A percentile compares a stretch with the other conserved stretches of the same genome.
These are phyloP conservation scores for Pestalotiopsis sp. DNA, from an alignment of 2,329 filamentous ascomycete species.

Conservation along the genomic window DNA sequence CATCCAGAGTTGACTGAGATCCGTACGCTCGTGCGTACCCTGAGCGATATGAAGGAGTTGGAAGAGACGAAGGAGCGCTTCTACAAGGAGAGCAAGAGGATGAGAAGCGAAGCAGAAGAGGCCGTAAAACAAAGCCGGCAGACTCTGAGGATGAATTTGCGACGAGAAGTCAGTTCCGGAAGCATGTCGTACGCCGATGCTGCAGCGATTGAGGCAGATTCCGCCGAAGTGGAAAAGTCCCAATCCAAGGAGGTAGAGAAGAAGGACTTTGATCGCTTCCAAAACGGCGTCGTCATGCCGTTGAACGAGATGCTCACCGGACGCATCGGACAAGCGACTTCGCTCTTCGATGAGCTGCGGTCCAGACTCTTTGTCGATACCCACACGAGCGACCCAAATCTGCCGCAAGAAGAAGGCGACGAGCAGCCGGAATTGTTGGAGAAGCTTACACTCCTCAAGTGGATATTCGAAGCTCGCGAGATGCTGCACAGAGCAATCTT, in stretches of 20 bases:
- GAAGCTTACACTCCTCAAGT: conserved; percentile 92
- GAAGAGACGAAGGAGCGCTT: conserved; percentile 68
- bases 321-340: conserved; percentile 73
- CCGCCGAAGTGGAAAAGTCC: conserved; percentile 69
- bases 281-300: conserved; percentile 80
- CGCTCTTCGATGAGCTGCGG: conserved; percentile 77
- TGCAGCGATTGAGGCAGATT: conserved; percentile 77
- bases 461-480: conserved; percentile 96
- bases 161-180: conserved; percentile 76
- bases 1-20: conserved; percentile 86
- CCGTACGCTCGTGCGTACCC: conserved; percentile 70
- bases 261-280: conserved; percentile 81
- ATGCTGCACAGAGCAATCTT: conserved; percentile 82
- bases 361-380: conserved; percentile 73
- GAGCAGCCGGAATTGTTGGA: conserved; percentile 93
- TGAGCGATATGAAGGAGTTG: conserved; percentile 76
- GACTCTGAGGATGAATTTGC: conserved; percentile 73
- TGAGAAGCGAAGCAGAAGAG: conserved; percentile 56
- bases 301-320: conserved; percentile 78
- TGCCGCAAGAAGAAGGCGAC: conserved; percentile 92
- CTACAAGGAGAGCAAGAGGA: conserved; percentile 56
- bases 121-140: conserved; percentile 57
- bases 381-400: conserved; percentile 71
- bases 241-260: conserved; percentile 75
- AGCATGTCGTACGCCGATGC: conserved; percentile 83